Evolutionary conservation across 441 rosid species (phyloP), one percentile per base, ranked within the genome.

Genomic region (Biscutella laevigata): DNA sequence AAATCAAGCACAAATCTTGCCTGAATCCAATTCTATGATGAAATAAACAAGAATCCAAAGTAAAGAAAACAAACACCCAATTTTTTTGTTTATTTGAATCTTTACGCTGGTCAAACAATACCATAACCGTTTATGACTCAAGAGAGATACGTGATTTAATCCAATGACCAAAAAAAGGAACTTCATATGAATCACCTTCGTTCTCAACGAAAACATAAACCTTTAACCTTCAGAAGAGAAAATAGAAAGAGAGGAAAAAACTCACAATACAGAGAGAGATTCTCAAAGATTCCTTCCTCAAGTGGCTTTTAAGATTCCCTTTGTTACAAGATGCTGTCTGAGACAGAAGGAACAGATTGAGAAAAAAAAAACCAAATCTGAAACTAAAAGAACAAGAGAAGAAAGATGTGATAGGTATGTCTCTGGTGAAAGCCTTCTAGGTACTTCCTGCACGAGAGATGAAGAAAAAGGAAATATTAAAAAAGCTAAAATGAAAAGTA

Each of bases 271-370:
- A 55, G 39, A 52, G 50, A 41, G 62, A 62, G 74, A 70, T 70
- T 72, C 73, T 45, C 21, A 45, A 62, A 70, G 70, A 77, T 61
- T 70, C 72, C 39, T 64, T 42, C 26, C 39, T 30, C 49, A 25
- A 5, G 48, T 32, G 47, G 38, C 37, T 10, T 36, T 14, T 5
- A 6, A 36, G 20, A 38, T 11, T 13, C 7, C 12, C 59, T 34
- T 24, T 54, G 33, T 17, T 57, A 12, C 17, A 33, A 24, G 16
- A 42, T 16, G 19, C 46, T 57, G 74, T 59, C 69, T 38, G 56
- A 68, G 58, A 42, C 56, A 60, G 50, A 60, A 64, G 67, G 66
- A 61, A 53, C 70, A 57, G 30, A 43, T 56, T n/a, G n/a, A n/a
- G n/a, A 53, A 34, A 47, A 29, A 12, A 12, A 15, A 38, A 30